These are phyloP conservation scores for Colletotrichum horii DNA, from an alignment of 2,329 filamentous ascomycete genomes.

Conservation along the genomic window DNA sequence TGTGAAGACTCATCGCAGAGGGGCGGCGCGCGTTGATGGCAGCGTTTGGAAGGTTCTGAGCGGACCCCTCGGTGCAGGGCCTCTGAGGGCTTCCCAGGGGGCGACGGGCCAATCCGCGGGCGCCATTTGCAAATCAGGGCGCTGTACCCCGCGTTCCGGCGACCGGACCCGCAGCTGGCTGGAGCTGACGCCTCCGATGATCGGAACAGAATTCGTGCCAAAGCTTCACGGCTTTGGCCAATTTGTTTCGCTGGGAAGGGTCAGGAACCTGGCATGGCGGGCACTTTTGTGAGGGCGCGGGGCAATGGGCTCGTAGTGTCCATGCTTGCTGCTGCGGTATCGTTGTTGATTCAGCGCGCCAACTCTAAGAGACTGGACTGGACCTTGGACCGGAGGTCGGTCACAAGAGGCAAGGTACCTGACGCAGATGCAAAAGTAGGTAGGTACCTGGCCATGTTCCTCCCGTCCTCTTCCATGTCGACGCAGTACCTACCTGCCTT, in stretches of 20 bases:
- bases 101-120: slow-evolving; percentile 30
- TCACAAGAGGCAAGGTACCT: background rate
- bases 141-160: slow-evolving; percentile 40
- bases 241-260: background rate
- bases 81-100: background rate
- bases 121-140: slow-evolving; percentile 34
- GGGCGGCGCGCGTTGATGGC: background rate
- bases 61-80: background rate
- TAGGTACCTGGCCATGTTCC: background rate
- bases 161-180: slow-evolving; percentile 30
- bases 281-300: slow-evolving; percentile 12
- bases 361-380: background rate
- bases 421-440: background rate
- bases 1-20: background rate
- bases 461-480: background rate
- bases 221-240: slow-evolving; percentile 2
- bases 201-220: slow-evolving; percentile 27
- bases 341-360: background rate
- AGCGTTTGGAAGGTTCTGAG: slow-evolving; percentile 11
- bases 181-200: slow-evolving; percentile 31
- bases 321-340: background rate
- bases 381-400: background rate
- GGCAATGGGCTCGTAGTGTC: background rate
- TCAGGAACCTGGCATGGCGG: background rate
- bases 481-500: background rate